Percentiles rank a stretch among this genome's conserved stretches.
phyloP scores from a whole-genome alignment of 2,329 filamentous ascomycete species.

The Microsporum audouinii region DNA sequence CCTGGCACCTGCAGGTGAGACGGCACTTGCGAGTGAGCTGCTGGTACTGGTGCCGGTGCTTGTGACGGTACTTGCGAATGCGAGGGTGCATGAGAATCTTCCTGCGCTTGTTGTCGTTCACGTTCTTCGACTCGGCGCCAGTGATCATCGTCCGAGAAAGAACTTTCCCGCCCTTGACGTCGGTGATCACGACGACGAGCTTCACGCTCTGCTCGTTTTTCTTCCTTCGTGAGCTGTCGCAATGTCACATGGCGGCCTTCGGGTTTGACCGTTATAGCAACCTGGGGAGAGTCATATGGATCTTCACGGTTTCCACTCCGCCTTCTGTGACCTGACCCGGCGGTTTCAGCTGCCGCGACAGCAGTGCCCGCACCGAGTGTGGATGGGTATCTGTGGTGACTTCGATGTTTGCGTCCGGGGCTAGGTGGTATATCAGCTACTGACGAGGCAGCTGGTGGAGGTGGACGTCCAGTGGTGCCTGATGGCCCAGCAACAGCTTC shows the following conservation, averaged over 20 bases:
- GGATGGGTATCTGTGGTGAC: constrained; percentile 14
- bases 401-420: constrained; percentile 10
- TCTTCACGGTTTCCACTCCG: constrained; percentile 30
- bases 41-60: background rate
- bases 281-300: constrained; percentile 44
- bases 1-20: background rate
- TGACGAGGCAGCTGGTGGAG: constrained; percentile 13
- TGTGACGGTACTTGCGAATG: background rate
- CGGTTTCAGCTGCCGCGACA: constrained; percentile 21
- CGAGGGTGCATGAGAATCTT: background rate
- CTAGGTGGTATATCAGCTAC: constrained; percentile 1
- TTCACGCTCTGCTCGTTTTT: constrained; percentile 50
- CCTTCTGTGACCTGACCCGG: constrained; percentile 21
- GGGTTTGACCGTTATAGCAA: constrained; percentile 55
- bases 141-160: constrained; percentile 33
- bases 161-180: constrained; percentile 32
- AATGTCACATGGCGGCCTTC: constrained; percentile 54
- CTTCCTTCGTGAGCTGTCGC: constrained; percentile 49
- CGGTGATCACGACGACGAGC: constrained; percentile 41
- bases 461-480: constrained; percentile 18
- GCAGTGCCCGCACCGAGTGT: constrained; percentile 25
- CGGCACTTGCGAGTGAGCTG: background rate
- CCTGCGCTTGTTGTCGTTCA: constrained; percentile 33
- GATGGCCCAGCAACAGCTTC: background rate
- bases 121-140: constrained; percentile 40